Evolutionary conservation across 768 basidiomycete genomes (phyloP).

Genomic region (Melanogaster broomeanus): DNA sequence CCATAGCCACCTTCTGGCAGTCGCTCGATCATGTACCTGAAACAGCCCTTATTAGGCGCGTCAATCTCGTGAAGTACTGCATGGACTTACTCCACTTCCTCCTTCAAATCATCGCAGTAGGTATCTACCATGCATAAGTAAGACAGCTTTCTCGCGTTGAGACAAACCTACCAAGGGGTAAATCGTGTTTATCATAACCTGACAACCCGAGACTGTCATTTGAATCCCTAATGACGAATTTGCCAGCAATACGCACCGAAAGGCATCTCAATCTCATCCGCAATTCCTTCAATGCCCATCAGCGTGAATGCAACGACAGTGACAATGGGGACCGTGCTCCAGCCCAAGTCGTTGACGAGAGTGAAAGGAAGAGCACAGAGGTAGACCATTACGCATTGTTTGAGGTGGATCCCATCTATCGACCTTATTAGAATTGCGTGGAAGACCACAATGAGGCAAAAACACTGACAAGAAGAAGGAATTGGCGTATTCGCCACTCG

Average conservation of each 20-base stretch:
- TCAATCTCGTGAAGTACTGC: not conserved
- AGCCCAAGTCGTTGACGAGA: constrained; percentile 78
- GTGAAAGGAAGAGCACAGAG: constrained; percentile 90
- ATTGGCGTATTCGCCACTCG: constrained; percentile 89
- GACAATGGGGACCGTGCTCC: constrained; percentile 82
- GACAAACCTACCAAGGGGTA: constrained; percentile 68
- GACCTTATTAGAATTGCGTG: constrained; percentile 9
- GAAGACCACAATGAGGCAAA: not conserved
- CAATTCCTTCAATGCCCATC: constrained; percentile 95
- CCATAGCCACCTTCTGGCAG: constrained; percentile 78
- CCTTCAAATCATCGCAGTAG: constrained; percentile 83
- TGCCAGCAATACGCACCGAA: constrained; percentile 58
- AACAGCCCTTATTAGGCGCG: constrained; percentile 8
- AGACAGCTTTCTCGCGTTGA: not conserved
- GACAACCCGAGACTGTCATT: constrained; percentile 6
- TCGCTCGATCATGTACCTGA: constrained; percentile 67
- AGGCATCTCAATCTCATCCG: constrained; percentile 93
- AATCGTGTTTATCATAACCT: constrained; percentile 66
- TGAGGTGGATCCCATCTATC: constrained; percentile 84
- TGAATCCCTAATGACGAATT: not conserved
- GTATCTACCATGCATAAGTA: constrained; percentile 49
- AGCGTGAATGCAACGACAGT: constrained; percentile 88
- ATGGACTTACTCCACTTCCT: constrained; percentile 73
- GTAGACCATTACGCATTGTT: constrained; percentile 94
- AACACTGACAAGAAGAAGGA: constrained; percentile 64